Conservation (phyloP, 78 protist species). For the Pelomyxa schiedti region DNA sequence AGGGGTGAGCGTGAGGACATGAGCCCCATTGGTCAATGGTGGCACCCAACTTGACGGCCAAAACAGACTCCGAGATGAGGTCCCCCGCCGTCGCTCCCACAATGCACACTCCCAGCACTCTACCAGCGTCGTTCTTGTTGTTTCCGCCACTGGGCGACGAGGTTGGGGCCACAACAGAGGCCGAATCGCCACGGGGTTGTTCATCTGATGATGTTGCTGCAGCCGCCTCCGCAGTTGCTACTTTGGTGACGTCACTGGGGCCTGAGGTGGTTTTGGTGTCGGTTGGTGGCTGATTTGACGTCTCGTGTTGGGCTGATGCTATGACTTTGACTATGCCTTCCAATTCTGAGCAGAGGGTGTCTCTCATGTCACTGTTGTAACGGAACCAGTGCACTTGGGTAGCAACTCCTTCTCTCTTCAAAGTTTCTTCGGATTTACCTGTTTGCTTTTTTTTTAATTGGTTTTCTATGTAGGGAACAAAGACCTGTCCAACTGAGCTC, state of each 20-base stretch:
- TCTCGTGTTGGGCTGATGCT: too few relatives aligned
- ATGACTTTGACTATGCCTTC: constrained; percentile 94
- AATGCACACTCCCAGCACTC: constrained; percentile 86
- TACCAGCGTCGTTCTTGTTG: constrained; percentile 74
- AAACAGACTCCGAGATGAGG: constrained; percentile 81
- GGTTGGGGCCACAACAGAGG: too few relatives aligned
- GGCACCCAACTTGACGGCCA: constrained; percentile 50
- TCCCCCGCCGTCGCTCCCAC: constrained; percentile 77
- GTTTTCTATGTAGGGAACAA: too few relatives aligned
- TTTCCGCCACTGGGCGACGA: too few relatives aligned
- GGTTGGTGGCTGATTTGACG: too few relatives aligned
- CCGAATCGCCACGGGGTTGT: too few relatives aligned
- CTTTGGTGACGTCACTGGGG: too few relatives aligned
- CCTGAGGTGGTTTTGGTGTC: too few relatives aligned
- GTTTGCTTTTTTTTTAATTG: too few relatives aligned
- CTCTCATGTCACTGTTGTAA: constrained; percentile 93
- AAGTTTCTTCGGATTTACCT: constrained; percentile 95
- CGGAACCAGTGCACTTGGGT: constrained; percentile 86
- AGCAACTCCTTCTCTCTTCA: constrained; percentile 67
- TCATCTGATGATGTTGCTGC: too few relatives aligned
- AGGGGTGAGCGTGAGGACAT: neutral
- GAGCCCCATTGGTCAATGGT: neutral
- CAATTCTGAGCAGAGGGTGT: constrained; percentile 65
- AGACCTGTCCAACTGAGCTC: constrained; percentile 98
- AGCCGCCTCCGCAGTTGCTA: too few relatives aligned